phyloP scores from a whole-genome alignment of 2,329 filamentous ascomycete genomes.

The Esteya vermicola region DNA sequence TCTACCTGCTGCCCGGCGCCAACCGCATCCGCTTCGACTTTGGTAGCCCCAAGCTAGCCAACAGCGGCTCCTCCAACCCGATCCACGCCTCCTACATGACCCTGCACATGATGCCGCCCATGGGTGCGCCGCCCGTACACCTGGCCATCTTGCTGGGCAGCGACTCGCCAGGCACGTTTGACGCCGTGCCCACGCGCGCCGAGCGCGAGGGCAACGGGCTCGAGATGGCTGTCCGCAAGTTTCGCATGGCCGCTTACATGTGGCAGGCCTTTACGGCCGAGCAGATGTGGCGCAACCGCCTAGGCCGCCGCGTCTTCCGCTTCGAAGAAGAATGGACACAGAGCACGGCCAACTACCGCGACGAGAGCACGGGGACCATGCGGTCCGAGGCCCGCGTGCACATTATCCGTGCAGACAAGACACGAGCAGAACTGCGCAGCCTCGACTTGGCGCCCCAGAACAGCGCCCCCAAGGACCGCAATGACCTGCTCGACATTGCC shows the following conservation, averaged over 20 bases:
- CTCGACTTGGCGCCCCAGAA: slow-evolving; percentile 70
- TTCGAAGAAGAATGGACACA: slow-evolving; percentile 93
- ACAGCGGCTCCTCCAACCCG: slow-evolving; percentile 49
- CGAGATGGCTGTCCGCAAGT: slow-evolving; percentile 73
- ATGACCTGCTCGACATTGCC: slow-evolving; percentile 64
- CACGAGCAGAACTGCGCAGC: slow-evolving; percentile 68
- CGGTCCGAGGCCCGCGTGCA: slow-evolving; percentile 87
- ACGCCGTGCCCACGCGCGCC: slow-evolving; percentile 61
- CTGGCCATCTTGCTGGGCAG: slow-evolving; percentile 76
- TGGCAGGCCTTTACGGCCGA: slow-evolving; percentile 97
- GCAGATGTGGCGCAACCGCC: slow-evolving; percentile 82
- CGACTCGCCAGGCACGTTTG: slow-evolving; percentile 76
- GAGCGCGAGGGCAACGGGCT: slow-evolving; percentile 72
- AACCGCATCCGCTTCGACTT: slow-evolving; percentile 87
- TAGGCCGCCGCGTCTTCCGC: slow-evolving; percentile 74
- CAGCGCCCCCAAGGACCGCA: slow-evolving; percentile 50
- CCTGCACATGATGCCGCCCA: slow-evolving; percentile 74
- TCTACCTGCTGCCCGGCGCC: slow-evolving; percentile 81
- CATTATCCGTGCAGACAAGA: slow-evolving; percentile 69
- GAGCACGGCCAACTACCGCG: slow-evolving; percentile 64
- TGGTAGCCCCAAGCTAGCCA: slow-evolving; percentile 63
- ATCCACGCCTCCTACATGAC: slow-evolving; percentile 69
- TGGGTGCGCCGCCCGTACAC: slow-evolving; percentile 69
- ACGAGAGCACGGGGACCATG: slow-evolving; percentile 57
- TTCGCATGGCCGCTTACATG: slow-evolving; percentile 85